Conservation (phyloP, 2,329 filamentous ascomycete species). For the Incumbomyces lentus region DNA sequence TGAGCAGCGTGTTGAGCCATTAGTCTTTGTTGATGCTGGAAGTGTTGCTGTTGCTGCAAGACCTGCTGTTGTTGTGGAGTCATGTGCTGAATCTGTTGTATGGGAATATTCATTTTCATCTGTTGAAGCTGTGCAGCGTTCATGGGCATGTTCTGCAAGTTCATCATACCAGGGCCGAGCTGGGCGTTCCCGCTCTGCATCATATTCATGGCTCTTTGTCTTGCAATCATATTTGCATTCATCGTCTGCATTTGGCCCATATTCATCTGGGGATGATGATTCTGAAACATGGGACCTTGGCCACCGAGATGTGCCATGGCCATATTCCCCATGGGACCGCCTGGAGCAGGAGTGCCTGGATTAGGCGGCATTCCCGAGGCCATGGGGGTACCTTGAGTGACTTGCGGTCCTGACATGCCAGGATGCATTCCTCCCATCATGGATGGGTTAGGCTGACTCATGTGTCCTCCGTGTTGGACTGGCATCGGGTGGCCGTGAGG, state of each 20-base stretch:
- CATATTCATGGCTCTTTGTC: slow-evolving; percentile 23
- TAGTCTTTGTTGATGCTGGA: slow-evolving; percentile 31
- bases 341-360: slow-evolving; percentile 40
- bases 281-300: slow-evolving; percentile 45
- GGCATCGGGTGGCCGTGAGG: slow-evolving; percentile 53
- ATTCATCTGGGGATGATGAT: slow-evolving; percentile 21
- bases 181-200: slow-evolving; percentile 19
- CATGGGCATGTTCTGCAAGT: slow-evolving; percentile 3
- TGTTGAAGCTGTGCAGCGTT: slow-evolving; percentile 5
- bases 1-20: slow-evolving; percentile 20
- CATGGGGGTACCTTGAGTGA: slow-evolving; percentile 53
- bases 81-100: slow-evolving; percentile 15
- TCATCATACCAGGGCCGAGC: slow-evolving; percentile 3
- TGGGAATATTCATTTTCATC: slow-evolving; percentile 5
- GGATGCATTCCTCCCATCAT: slow-evolving; percentile 51
- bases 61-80: slow-evolving; percentile 21
- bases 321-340: slow-evolving; percentile 45
- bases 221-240: slow-evolving; percentile 12
- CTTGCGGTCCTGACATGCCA: slow-evolving; percentile 51
- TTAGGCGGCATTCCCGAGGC: slow-evolving; percentile 54
- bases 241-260: slow-evolving; percentile 20
- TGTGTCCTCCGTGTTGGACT: slow-evolving; percentile 46
- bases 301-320: slow-evolving; percentile 51
- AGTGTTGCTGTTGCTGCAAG: slow-evolving; percentile 31
- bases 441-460: slow-evolving; percentile 37